These are phyloP conservation scores for Cercospora canescens DNA, from an alignment of 2,329 filamentous ascomycete genomes.

Conservation along the genomic window DNA sequence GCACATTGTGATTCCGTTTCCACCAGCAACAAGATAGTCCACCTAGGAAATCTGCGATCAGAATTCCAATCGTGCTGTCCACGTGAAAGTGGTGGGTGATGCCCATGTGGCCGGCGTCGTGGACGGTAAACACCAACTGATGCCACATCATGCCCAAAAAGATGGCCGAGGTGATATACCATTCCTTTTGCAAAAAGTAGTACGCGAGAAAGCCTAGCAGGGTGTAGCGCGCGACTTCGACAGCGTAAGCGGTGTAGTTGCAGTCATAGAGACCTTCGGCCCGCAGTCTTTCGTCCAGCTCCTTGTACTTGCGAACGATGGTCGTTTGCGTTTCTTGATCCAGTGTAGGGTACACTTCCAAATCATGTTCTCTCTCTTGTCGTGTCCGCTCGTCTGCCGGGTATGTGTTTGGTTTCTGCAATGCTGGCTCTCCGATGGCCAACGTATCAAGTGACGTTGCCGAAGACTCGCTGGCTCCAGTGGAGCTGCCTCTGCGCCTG, in stretches of 20 bases:
- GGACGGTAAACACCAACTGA: slow-evolving; percentile 88
- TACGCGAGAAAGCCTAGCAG: slow-evolving; percentile 65
- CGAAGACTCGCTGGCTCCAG: slow-evolving; percentile 45
- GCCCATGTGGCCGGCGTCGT: slow-evolving; percentile 96
- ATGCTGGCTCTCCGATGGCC: slow-evolving; percentile 41
- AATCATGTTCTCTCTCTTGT: slow-evolving; percentile 73
- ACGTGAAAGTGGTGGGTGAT: slow-evolving; percentile 87
- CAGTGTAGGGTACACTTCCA: slow-evolving; percentile 76
- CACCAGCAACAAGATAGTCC: slow-evolving; percentile 94
- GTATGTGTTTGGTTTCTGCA: slow-evolving; percentile 39
- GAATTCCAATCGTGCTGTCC: slow-evolving; percentile 83
- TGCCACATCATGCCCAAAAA: slow-evolving; percentile 89
- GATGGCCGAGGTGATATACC: slow-evolving; percentile 63
- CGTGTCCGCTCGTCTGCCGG: slow-evolving; percentile 71
- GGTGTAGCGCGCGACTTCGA: slow-evolving; percentile 72
- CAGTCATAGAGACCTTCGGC: slow-evolving; percentile 79
- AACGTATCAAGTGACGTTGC: slow-evolving; percentile 60
- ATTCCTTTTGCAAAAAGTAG: slow-evolving; percentile 42
- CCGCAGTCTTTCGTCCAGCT: slow-evolving; percentile 69
- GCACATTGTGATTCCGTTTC: slow-evolving; percentile 95
- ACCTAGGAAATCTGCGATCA: slow-evolving; percentile 86
- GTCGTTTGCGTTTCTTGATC: slow-evolving; percentile 71
- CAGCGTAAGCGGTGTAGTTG: slow-evolving; percentile 76
- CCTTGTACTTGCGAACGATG: slow-evolving; percentile 80
- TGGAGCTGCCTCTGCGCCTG: slow-evolving; percentile 39